Evolutionary conservation across 345 rosid genomes (phyloP).

Genomic region (Rhizophora apiculata): DNA sequence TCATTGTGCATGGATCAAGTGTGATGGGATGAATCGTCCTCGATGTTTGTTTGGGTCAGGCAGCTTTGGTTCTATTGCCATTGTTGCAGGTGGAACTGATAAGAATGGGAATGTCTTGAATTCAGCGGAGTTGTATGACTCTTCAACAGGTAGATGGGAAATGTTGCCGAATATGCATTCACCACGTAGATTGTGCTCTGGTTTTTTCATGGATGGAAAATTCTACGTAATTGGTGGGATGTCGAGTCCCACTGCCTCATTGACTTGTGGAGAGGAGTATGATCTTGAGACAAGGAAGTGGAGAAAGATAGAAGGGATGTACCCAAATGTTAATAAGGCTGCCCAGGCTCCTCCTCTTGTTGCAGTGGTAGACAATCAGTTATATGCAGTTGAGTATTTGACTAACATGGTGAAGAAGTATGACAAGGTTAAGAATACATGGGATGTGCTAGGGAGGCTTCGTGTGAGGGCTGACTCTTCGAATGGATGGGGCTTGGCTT

Average conservation of each 20-base stretch:
- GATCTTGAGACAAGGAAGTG: constrained; percentile 59
- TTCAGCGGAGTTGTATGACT: constrained; percentile 69
- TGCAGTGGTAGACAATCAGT: constrained; percentile 67
- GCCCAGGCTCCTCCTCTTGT: constrained; percentile 89
- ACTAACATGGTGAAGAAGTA: constrained; percentile 81
- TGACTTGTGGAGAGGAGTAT: constrained; percentile 70
- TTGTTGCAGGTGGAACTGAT: constrained; percentile 76
- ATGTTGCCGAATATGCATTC: constrained; percentile 63
- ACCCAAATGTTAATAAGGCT: constrained; percentile 67
- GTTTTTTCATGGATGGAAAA: constrained; percentile 78
- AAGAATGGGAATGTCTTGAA: constrained; percentile 51
- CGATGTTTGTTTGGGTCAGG: constrained; percentile 83
- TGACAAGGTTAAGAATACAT: constrained; percentile 51
- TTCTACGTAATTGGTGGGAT: constrained; percentile 79
- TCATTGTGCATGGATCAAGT: constrained; percentile 54
- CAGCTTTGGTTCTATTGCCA: constrained; percentile 57
- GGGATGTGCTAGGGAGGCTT: constrained; percentile 76
- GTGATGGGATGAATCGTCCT: constrained; percentile 63
- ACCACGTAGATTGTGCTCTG: constrained; percentile 71
- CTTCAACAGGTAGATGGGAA: constrained; percentile 63
- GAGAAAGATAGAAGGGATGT: constrained; percentile 70
- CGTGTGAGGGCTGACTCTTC: constrained; percentile 74
- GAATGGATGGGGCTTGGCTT: constrained; percentile 85
- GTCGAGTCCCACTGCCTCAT: constrained; percentile 55
- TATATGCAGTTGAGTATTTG: constrained; percentile 62